Base-by-base conservation (phyloP, 768 basidiomycete species). In the Amanita jacksonii region DNA sequence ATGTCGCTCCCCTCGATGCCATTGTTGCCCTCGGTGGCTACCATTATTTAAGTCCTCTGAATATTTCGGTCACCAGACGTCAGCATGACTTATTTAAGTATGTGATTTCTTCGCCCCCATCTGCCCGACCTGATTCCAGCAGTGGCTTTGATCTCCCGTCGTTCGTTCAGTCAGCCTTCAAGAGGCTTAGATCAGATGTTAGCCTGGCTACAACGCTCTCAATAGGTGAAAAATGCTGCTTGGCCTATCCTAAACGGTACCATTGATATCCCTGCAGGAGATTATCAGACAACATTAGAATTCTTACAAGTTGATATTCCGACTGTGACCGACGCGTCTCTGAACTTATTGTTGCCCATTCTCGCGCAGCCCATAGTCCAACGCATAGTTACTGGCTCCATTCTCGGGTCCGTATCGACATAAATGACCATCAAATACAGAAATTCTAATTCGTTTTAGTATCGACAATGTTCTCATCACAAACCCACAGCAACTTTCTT, bases 341-440 rank as follows among this genome's bases (percentile, higher is more conserved):
- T 86, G 44, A 65, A 81, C 49, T 58, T 81, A 27, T 74, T 86
- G 41, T 65, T 87, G 5, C 84, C 82, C 5, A 54, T 81, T 32
- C 70, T 87, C 46, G 84, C 84, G 0, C 67, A 74, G 41, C 84
- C 84, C 3, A 84, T 87, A 44, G 83, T 86, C 4, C 81, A 85
- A 57, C 76, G 73, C 49, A 70, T 86, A 45, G 79, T 86, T 32
- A 65, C 70, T 4, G 74, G 66, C 13, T 73, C 79, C 13, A 57
- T 65, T 6, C 57, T 85, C 38, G 71, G 74, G 80, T 78, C 49
- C 12, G 62, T 50, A 27, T 4, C 4, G 20, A 15, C 30, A 30
- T 23, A 38, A 16, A 28, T 13, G 24, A 15, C 20, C 15, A 15
- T n/a, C 25, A 6, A 16, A 3, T 16, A 13, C 34, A 9, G 8